Base-by-base conservation (phyloP, 108 stramenopile genomes). In the Aurantiochytrium sp. region DNA sequence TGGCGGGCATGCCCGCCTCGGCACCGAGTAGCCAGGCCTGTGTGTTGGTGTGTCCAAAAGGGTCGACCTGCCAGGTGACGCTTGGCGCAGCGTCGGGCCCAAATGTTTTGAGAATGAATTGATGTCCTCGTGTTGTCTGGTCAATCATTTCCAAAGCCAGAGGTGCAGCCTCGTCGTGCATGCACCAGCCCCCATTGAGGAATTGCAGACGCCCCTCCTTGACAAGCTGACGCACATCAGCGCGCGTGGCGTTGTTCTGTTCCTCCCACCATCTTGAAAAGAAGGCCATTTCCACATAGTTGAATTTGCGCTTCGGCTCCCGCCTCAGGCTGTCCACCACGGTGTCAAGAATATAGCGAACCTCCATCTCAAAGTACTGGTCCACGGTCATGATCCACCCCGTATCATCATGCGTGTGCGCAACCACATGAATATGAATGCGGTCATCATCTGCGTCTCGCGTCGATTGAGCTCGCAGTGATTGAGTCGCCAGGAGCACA, bases 181-280 rank as follows among this genome's bases (percentile, higher is more conserved):
- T 99, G 90, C 95, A 96, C 98, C 98, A 99, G 60, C 97, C 98
- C 29, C 97, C 98, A 89, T 98, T 98, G 92, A 94, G 93, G 93
- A 99, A 98, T 42, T 92, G 89, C 45, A 97, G 92, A 72, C 96
- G 97, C 10, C 94, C 89, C 3, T 93, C 91, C 64, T 87, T 76
- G 23, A 99, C 95, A 8, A 98, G 92, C 14, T 88, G 58, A 58
- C 94, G 92, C 21, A 97, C 92, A 4, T 88, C 23, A 18, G 88
- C 89, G 71, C 93, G 91, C 58, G 89, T 73, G 3, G 89, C 88
- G 10, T 93, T 91, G 21, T 90, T 76, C 89, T 97, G 96, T 29
- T 95, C 89, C n/a, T 90, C 59, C 96, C 97, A 99, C 98, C 98
- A 99, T 90, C 95, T 94, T 88, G 94, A 91, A 88, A 98, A 97